A percentile compares a stretch with the other conserved stretches of the same genome.
These are phyloP conservation scores for Piper betle DNA, from an alignment of 164 flowering plant species.

Conservation along the genomic window DNA sequence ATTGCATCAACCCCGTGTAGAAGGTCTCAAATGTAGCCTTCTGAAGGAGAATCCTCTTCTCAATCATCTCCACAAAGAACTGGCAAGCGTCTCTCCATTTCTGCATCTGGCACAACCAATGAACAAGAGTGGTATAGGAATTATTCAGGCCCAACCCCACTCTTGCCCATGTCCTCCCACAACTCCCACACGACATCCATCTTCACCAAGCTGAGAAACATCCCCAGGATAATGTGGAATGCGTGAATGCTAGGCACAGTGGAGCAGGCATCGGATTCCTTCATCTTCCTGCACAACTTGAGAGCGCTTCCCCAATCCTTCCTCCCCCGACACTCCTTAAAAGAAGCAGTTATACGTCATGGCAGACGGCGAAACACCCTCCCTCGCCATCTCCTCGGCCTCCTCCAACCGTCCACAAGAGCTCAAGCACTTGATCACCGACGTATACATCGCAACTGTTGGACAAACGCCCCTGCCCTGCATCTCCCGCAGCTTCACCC, in stretches of 20 bases:
- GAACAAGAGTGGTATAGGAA: constrained; percentile 75
- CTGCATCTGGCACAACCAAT: constrained; percentile 60
- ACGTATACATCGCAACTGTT: constrained; percentile 59
- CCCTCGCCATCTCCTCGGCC: constrained; percentile 60
- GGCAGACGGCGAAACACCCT: constrained; percentile 62
- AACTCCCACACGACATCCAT: constrained; percentile 51
- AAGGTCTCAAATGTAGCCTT: constrained; percentile 85
- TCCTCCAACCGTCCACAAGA: constrained; percentile 76
- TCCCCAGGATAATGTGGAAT: constrained; percentile 53
- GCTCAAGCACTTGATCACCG: constrained; percentile 79
- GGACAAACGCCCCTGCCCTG: constrained; percentile 65
- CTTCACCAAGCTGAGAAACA: constrained; percentile 41
- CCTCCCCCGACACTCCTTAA: constrained; percentile 78
- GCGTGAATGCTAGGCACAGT: constrained; percentile 37
- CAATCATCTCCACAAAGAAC: constrained; percentile 85
- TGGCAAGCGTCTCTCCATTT: constrained; percentile 81
- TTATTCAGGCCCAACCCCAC: constrained; percentile 77
- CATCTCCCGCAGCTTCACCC: constrained; percentile 60
- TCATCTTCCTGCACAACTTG: constrained; percentile 68
- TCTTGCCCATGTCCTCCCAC: constrained; percentile 68
- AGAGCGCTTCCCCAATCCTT: constrained; percentile 62
- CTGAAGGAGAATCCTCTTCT: constrained; percentile 85
- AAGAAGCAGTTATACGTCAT: constrained; percentile 83
- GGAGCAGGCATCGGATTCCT: constrained; percentile 25
- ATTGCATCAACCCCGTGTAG: constrained; percentile 67